Evolutionary conservation across 768 basidiomycete genomes (phyloP).

Genomic region (Pholiota microspora): DNA sequence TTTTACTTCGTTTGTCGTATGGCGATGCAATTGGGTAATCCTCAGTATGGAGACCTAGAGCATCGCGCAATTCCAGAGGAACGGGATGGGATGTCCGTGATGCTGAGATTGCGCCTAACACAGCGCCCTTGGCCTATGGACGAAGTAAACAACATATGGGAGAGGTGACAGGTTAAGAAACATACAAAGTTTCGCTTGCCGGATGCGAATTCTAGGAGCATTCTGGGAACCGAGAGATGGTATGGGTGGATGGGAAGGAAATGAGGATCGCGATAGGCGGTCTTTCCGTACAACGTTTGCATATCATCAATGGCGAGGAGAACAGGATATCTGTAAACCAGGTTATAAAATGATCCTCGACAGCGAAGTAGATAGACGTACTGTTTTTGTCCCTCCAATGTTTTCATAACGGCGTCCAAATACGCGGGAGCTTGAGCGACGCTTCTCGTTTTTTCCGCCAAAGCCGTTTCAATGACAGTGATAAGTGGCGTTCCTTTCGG

Average conservation of each 20-base stretch:
- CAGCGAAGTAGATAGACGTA: constrained; percentile 30
- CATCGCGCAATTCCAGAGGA: constrained; percentile 63
- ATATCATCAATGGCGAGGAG: constrained; percentile 86
- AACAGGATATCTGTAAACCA: constrained; percentile 59
- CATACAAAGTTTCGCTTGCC: constrained; percentile 68
- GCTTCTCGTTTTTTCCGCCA: constrained; percentile 44
- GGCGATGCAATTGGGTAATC: constrained; percentile 38
- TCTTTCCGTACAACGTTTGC: constrained; percentile 72
- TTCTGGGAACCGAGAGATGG: constrained; percentile 75
- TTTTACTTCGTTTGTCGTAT: constrained; percentile 52
- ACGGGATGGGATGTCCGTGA: constrained; percentile 57
- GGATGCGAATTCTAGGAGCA: constrained; percentile 77
- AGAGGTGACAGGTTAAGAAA: constrained; percentile 10
- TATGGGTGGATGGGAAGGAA: constrained; percentile 68
- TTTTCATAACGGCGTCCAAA: constrained; percentile 55
- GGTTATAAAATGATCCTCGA: not conserved
- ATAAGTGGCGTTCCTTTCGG: constrained; percentile 47
- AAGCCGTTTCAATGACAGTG: constrained; percentile 57
- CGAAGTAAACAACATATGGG: not conserved
- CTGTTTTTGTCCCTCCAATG: constrained; percentile 64
- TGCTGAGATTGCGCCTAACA: constrained; percentile 68
- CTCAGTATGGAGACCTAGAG: constrained; percentile 35
- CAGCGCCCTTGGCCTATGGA: constrained; percentile 60
- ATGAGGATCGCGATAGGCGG: constrained; percentile 72
- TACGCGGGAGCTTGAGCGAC: constrained; percentile 45